phyloP scores from a whole-genome alignment of 768 basidiomycete genomes.

The Kwoniella mangroviensis region DNA sequence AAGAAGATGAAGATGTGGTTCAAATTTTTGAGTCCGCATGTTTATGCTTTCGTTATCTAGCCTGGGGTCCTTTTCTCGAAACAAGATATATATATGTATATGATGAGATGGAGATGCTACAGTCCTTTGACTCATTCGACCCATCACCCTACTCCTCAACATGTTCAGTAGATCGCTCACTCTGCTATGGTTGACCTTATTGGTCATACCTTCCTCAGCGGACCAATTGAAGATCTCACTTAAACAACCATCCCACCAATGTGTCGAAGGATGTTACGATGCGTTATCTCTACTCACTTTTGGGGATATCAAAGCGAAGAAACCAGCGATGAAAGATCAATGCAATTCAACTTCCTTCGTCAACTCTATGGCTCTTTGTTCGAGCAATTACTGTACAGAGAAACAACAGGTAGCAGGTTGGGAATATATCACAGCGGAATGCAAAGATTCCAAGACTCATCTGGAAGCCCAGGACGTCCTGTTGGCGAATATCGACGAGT shows the following conservation, averaged over 20 bases:
- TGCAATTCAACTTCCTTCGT: constrained; percentile 15
- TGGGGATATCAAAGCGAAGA: constrained; percentile 16
- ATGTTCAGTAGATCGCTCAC: not conserved
- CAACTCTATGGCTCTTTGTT: constrained; percentile 11
- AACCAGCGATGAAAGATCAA: constrained; percentile 7
- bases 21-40: too few species aligned
- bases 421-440: constrained; percentile 8
- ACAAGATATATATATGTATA: not conserved
- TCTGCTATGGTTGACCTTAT: not conserved
- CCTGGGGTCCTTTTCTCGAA: too few species aligned
- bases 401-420: constrained; percentile 10
- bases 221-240: not conserved
- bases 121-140: not conserved
- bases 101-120: not conserved
- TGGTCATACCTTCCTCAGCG: not conserved
- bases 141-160: not conserved
- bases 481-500: not conserved
- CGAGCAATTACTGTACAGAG: constrained; percentile 5
- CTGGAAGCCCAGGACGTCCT: not conserved
- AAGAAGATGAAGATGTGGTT: not conserved
- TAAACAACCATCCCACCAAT: constrained; percentile 2
- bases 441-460: constrained; percentile 6
- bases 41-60: too few species aligned
- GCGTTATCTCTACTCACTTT: constrained; percentile 3
- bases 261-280: constrained; percentile 18